Conservation (phyloP, 2,329 filamentous ascomycete species). For the Clarireedia monteithiana region DNA sequence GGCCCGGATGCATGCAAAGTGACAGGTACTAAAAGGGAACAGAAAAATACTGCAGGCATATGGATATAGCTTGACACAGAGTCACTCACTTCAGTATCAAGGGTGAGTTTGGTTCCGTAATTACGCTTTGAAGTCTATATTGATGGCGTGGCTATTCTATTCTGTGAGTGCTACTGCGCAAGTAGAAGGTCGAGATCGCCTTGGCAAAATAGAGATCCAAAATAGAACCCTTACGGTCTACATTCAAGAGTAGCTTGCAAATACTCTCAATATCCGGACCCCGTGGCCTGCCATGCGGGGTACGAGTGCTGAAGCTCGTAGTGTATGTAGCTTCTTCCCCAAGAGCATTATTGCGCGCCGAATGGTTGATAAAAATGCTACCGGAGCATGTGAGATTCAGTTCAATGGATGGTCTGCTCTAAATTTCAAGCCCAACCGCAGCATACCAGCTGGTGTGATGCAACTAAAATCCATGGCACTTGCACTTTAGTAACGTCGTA, state of each 20-base stretch:
- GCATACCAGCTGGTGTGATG: neutral
- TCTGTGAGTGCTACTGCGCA: no score
- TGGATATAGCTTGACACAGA: no score
- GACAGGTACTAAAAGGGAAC: no score
- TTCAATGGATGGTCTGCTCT: neutral
- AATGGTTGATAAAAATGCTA: neutral
- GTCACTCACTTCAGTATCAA: no score
- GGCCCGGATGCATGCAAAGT: no score
- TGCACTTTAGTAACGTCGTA: neutral
- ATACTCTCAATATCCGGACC: neutral
- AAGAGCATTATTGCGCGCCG: neutral
- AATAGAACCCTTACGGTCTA: neutral
- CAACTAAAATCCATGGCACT: neutral
- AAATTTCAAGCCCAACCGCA: neutral
- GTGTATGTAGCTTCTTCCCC: neutral
- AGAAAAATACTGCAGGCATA: no score
- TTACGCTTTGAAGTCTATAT: no score
- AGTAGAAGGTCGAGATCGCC: no score
- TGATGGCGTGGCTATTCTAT: no score
- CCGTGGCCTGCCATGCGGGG: neutral
- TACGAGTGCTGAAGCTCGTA: neutral
- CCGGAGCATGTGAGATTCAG: neutral
- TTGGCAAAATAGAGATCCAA: no score
- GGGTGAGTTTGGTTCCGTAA: no score
- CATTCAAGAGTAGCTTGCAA: neutral